Percentiles rank a stretch among this genome's conserved stretches.
Evolutionary conservation across 768 basidiomycete species (phyloP).

Genomic region (Suillus subalutaceus): DNA sequence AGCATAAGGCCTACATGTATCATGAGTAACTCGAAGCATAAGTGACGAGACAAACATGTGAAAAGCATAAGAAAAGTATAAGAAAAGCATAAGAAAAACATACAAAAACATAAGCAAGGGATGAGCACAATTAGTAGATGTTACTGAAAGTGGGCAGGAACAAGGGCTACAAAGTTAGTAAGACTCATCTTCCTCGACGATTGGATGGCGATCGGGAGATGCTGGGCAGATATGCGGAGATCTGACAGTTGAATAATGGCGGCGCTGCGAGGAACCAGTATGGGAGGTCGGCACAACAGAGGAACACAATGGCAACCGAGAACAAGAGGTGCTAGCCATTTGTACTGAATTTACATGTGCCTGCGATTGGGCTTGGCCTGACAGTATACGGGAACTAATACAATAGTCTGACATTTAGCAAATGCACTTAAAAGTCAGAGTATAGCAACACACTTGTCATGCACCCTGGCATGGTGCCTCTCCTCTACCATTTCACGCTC

Average conservation of each 20-base stretch:
- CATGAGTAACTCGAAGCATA: background rate
- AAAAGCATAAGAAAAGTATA: background rate
- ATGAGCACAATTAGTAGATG: background rate
- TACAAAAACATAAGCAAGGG: background rate
- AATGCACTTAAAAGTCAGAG: background rate
- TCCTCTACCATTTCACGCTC: background rate
- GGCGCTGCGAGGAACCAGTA: background rate
- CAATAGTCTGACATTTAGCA: background rate
- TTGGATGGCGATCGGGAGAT: background rate
- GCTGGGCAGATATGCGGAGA: background rate
- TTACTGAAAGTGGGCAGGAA: background rate
- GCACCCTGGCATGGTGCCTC: background rate
- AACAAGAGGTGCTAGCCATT: background rate
- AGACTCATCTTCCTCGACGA: background rate
- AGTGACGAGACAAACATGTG: background rate
- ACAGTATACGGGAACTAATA: background rate
- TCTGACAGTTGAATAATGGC: background rate
- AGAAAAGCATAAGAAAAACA: background rate
- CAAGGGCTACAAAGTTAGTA: background rate
- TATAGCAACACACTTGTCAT: background rate
- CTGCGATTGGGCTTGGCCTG: background rate
- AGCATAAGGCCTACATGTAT: background rate
- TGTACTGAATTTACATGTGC: no score
- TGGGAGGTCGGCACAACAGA: background rate
- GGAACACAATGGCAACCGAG: background rate